Conservation (phyloP, 768 basidiomycete genomes). For the Macrolepiota albuminosa region DNA sequence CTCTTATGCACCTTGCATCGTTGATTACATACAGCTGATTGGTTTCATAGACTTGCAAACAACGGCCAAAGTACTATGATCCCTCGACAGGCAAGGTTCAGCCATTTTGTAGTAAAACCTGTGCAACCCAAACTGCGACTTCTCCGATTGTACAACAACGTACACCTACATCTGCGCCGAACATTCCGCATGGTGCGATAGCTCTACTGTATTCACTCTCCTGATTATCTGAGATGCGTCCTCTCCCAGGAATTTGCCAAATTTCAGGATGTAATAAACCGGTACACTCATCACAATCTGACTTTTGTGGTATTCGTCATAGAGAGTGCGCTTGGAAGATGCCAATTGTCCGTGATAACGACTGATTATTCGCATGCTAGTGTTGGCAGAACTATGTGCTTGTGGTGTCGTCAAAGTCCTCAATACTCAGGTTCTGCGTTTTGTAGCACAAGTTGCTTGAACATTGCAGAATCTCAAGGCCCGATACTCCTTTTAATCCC, state of each 20-base stretch:
- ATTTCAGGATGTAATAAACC: neutral
- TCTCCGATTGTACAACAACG: neutral
- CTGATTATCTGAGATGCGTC: neutral
- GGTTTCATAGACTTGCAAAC: constrained; percentile 45
- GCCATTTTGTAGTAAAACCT: constrained; percentile 61
- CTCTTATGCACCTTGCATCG: constrained; percentile 9
- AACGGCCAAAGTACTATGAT: constrained; percentile 55
- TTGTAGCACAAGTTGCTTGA: constrained; percentile 49
- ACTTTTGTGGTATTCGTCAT: neutral
- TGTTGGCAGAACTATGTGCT: constrained; percentile 46
- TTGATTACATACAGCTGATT: neutral
- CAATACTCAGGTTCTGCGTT: constrained; percentile 58
- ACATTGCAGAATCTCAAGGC: constrained; percentile 48
- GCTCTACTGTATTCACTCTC: neutral
- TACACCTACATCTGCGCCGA: neutral
- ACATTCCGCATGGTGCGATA: neutral
- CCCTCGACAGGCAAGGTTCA: constrained; percentile 33
- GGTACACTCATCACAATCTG: neutral
- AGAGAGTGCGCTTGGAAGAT: neutral
- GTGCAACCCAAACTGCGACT: constrained; percentile 28
- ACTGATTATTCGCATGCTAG: constrained; percentile 16
- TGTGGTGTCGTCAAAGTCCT: constrained; percentile 51
- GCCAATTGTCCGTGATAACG: neutral
- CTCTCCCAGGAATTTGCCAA: neutral
- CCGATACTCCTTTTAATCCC: constrained; percentile 59